phyloP scores from a whole-genome alignment of 345 rosid species.

The Brassica nigra region DNA sequence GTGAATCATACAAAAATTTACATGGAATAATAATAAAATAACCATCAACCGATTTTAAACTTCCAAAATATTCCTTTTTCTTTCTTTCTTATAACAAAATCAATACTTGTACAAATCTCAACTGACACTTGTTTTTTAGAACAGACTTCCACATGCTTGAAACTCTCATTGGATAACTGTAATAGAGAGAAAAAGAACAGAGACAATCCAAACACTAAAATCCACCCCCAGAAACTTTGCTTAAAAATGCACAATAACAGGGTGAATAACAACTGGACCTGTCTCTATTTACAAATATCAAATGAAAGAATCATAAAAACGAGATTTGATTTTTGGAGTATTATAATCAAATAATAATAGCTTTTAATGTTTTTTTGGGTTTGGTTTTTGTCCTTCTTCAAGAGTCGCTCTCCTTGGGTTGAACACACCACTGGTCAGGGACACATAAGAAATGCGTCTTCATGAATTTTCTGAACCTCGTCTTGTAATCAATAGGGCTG shows the following conservation, averaged over 20 bases:
- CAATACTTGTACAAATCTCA: constrained; percentile 13
- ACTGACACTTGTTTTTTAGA: not conserved
- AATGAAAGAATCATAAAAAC: constrained; percentile 33
- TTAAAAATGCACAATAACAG: constrained; percentile 58
- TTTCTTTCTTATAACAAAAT: constrained; percentile 15
- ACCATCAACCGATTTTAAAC: not conserved
- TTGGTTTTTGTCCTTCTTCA: not conserved
- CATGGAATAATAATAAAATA: not conserved
- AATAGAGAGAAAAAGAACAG: not conserved
- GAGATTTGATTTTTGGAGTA: not conserved
- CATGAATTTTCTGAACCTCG: constrained; percentile 92
- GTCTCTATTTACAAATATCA: constrained; percentile 41
- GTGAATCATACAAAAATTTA: no score
- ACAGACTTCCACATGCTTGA: constrained; percentile 21
- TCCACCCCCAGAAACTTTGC: constrained; percentile 62
- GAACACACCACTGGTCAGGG: constrained; percentile 87
- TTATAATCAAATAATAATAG: not conserved
- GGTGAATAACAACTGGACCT: constrained; percentile 36
- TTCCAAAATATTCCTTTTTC: not conserved
- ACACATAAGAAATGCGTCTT: constrained; percentile 80
- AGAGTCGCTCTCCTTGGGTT: constrained; percentile 14
- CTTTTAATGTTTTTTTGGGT: not conserved
- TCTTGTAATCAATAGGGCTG: constrained; percentile 90
- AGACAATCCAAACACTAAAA: constrained; percentile 27
- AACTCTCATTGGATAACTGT: constrained; percentile 4